A percentile compares a stretch with the other conserved stretches of the same genome.
Conservation (phyloP, 768 basidiomycete species). For the Lyophyllum atratum region DNA sequence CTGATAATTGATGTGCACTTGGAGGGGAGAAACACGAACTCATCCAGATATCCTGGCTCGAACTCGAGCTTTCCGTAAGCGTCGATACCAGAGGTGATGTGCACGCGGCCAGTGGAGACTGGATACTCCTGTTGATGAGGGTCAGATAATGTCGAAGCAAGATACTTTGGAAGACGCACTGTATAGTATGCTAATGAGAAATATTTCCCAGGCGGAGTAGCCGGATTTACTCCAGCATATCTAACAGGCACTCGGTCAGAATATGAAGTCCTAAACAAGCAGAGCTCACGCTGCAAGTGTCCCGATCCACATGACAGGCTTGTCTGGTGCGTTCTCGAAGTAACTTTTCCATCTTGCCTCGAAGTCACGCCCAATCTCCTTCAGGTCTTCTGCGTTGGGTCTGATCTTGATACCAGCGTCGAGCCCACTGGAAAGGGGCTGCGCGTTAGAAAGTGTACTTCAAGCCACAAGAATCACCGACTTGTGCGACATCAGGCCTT, state of each 20-base stretch:
- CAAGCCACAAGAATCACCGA: conserved; percentile 19
- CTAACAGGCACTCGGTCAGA: conserved; percentile 1
- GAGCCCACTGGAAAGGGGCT: conserved; percentile 36
- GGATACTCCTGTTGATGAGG: conserved; percentile 43
- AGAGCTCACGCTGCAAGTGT: conserved; percentile 40
- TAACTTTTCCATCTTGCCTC: conserved; percentile 48
- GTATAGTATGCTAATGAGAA: conserved; percentile 22
- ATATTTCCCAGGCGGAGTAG: conserved; percentile 26
- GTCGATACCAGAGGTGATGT: conserved; percentile 45
- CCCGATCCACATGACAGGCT: conserved; percentile 50
- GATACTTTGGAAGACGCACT: conserved; percentile 20
- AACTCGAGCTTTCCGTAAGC: conserved; percentile 44
- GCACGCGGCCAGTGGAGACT: conserved; percentile 45
- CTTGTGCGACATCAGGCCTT: conserved; percentile 52
- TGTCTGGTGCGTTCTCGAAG: conserved; percentile 54
- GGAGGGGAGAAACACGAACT: conserved; percentile 31
- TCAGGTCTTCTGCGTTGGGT: conserved; percentile 49
- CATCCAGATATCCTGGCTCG: conserved; percentile 44
- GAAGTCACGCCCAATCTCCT: conserved; percentile 52
- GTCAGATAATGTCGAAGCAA: conserved; percentile 14
- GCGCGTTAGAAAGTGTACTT: background rate
- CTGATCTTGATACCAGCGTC: conserved; percentile 61
- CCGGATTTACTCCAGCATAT: conserved; percentile 17
- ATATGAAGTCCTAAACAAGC: conserved; percentile 21
- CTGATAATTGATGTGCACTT: background rate